Percentiles rank a stretch among this genome's conserved stretches.
phyloP scores from a whole-genome alignment of 208 protist species.

The Trypanosomatidae sp. region DNA sequence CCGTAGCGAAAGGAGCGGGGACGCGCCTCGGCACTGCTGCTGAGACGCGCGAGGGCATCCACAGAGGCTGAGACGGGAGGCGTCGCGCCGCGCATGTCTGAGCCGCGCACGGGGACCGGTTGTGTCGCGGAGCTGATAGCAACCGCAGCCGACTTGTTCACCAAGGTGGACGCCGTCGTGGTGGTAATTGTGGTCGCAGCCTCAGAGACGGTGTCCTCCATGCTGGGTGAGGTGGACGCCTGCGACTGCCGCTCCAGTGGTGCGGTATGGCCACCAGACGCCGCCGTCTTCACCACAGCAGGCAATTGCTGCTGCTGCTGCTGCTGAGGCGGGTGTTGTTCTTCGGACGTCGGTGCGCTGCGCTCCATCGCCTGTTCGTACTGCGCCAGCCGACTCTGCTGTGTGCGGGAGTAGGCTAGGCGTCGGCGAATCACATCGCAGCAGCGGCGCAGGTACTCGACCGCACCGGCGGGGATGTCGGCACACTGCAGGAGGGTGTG shows the following conservation, averaged over 20 bases:
- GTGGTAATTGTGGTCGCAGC: neutral
- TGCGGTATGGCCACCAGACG: no score
- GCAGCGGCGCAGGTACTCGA: constrained; percentile 28
- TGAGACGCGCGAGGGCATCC: neutral
- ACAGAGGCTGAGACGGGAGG: neutral
- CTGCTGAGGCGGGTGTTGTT: no score
- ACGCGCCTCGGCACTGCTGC: constrained; percentile 9
- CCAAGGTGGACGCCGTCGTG: neutral
- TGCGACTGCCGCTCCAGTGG: no score
- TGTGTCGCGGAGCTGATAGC: neutral
- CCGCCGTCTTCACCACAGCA: no score
- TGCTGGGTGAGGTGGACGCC: no score
- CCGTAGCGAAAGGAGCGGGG: constrained; percentile 29
- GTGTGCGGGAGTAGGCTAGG: constrained; percentile 19
- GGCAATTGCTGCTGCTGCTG: no score
- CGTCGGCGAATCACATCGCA: constrained; percentile 12
- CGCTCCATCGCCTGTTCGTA: constrained; percentile 14
- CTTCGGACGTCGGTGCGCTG: no score
- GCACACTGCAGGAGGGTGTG: constrained; percentile 23
- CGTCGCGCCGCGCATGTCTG: no score
- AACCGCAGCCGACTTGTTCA: neutral
- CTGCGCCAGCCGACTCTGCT: constrained; percentile 5
- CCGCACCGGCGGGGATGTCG: constrained; percentile 23
- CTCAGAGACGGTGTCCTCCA: no score
- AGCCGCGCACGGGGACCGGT: neutral